A percentile compares a stretch with the other conserved stretches of the same genome.
phyloP scores from a whole-genome alignment of 345 rosid genomes.

The Sapria himalayana region DNA sequence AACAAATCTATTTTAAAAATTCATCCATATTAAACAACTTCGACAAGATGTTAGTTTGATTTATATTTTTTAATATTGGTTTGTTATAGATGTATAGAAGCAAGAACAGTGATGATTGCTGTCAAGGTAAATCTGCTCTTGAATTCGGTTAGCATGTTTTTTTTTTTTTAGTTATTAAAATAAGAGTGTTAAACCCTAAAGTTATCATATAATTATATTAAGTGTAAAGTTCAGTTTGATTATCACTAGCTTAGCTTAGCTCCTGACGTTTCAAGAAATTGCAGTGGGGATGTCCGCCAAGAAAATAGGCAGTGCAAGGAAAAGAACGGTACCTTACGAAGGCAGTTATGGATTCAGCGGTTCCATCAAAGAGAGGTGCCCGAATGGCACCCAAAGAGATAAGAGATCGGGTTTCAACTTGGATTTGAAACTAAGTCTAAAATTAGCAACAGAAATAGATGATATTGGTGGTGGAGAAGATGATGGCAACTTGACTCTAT shows the following conservation, averaged over 20 bases:
- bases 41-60: not conserved
- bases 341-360: too few species aligned
- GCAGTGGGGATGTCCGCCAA: slow-evolving; percentile 2
- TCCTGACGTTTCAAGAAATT: slow-evolving; percentile 2
- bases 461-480: slow-evolving; percentile 15
- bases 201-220: not conserved
- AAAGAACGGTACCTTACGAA: slow-evolving; percentile 7
- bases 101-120: slow-evolving; percentile 49
- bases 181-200: slow-evolving; percentile 13
- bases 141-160: not conserved
- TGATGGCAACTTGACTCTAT: slow-evolving; percentile 28
- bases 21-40: not conserved
- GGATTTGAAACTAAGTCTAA: slow-evolving; percentile 35
- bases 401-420: too few species aligned
- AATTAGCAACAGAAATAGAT: slow-evolving; percentile 10
- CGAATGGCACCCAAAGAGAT: too few species aligned
- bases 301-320: slow-evolving; percentile 8
- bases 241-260: not conserved
- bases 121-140: slow-evolving; percentile 26
- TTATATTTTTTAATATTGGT: not conserved
- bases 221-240: not conserved
- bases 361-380: too few species aligned
- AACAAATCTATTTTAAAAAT: not conserved
- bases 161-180: not conserved
- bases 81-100: slow-evolving; percentile 55